Evolutionary conservation across 352 stramenopile species (phyloP).

Genomic region (Saprolegnia diclina): DNA sequence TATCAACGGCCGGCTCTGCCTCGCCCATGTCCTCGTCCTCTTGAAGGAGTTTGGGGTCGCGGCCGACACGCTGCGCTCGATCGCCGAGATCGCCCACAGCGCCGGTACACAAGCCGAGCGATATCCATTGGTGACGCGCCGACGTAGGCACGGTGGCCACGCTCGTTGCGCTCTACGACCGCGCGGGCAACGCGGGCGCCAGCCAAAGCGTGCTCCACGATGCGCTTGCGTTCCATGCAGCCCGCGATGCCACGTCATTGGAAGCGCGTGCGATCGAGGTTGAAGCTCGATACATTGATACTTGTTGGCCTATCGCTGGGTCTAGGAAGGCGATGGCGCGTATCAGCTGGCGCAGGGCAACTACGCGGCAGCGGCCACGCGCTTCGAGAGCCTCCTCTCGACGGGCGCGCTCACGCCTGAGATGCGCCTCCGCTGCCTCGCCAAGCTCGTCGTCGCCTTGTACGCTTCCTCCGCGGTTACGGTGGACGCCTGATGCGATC

Average conservation of each 20-base stretch:
- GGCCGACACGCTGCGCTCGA: constrained; percentile 53
- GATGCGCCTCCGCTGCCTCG: constrained; percentile 64
- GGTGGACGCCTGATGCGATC: neutral
- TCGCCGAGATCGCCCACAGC: constrained; percentile 53
- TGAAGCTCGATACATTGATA: constrained; percentile 29
- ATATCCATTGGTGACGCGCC: no score
- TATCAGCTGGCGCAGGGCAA: constrained; percentile 78
- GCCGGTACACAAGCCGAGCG: no score
- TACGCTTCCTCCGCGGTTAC: constrained; percentile 36
- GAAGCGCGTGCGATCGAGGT: constrained; percentile 27
- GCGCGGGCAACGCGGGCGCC: constrained; percentile 43
- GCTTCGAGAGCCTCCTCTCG: constrained; percentile 59
- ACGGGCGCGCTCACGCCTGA: constrained; percentile 55
- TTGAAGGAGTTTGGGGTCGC: constrained; percentile 33
- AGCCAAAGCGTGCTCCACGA: constrained; percentile 48
- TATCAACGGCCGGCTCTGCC: constrained; percentile 52
- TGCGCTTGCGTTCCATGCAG: constrained; percentile 49
- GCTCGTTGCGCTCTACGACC: constrained; percentile 67
- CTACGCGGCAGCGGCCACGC: constrained; percentile 52
- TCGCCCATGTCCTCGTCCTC: constrained; percentile 60
- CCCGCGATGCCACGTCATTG: constrained; percentile 47
- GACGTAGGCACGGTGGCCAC: constrained; percentile 81
- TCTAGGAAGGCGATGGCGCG: constrained; percentile 71
- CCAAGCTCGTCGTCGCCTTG: constrained; percentile 67
- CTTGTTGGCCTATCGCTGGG: no score